These are phyloP conservation scores for Phyllosticta citriasiana DNA, from an alignment of 2,329 filamentous ascomycete genomes.

Conservation along the genomic window DNA sequence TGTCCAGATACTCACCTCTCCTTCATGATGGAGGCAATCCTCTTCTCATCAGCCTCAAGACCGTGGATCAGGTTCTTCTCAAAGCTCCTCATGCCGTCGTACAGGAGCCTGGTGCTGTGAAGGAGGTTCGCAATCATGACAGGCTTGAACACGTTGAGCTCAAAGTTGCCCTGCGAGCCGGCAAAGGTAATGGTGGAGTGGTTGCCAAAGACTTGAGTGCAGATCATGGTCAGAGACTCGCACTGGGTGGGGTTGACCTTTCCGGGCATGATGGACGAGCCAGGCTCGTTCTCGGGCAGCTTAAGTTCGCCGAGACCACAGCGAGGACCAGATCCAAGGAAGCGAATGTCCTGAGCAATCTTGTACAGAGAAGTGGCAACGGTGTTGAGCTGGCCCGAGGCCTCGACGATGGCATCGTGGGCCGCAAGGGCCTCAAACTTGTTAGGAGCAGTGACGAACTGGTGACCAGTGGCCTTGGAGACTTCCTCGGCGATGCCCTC, in stretches of 20 bases:
- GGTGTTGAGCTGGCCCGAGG: conserved; percentile 86
- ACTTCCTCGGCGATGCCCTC: conserved; percentile 89
- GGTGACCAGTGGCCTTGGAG: conserved; percentile 78
- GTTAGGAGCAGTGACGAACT: conserved; percentile 95
- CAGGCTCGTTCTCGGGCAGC: conserved; percentile 95
- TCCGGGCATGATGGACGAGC: conserved; percentile 96
- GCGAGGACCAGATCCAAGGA: conserved; percentile 88
- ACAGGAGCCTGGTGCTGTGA: conserved; percentile 78
- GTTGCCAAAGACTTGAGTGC: conserved; percentile 96
- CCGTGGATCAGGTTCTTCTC: conserved; percentile 86
- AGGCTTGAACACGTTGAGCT: conserved; percentile 98
- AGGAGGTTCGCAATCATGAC: conserved; percentile 91
- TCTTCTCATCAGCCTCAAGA: conserved; percentile 84
- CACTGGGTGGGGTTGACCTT: conserved; percentile 99
- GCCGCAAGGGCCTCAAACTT: conserved; percentile 97
- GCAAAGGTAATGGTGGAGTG: conserved; percentile 86
- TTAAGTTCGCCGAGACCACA: conserved; percentile 90
- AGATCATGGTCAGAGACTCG: conserved; percentile 95
- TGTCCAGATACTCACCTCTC: conserved; percentile 59
- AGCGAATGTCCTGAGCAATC: conserved; percentile 96
- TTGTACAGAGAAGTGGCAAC: conserved; percentile 87
- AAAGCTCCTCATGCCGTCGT: conserved; percentile 90
- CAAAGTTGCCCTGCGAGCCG: conserved; percentile 96
- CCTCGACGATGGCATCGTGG: conserved; percentile 92
- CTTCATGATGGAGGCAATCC: conserved; percentile 82